Base-by-base conservation (phyloP, 805 yeast genomes). In the Candida mattraensis region DNA sequence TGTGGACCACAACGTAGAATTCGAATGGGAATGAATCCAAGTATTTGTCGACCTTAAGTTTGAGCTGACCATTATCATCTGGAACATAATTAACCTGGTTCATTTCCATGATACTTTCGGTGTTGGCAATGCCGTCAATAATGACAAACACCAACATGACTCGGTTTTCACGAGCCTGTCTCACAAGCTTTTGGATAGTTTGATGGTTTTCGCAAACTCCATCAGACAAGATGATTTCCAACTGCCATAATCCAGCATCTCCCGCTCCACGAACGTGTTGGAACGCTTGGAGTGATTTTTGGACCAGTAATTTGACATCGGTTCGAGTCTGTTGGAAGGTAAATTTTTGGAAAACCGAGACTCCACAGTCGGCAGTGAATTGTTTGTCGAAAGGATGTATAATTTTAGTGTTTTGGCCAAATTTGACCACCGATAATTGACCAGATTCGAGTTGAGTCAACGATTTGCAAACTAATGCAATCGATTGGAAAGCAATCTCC, bases 131-230 rank as follows among this genome's bases (percentile, higher is more conserved):
- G 13, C 97, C 96, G 61, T 93, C 98, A 33, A 94, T 80, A 20
- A 93, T 76, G 16, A 93, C 95, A 66, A 93, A 93, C 24, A 93
- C 98, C 42, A 93, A 69, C 96, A 94, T 88, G 42, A 93, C 83
- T 53, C 81, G 83, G 49, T 87, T 86, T 51, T 93, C 98, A 50
- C 95, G 74, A 2, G 98, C 98, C 47, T 77, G 77, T 51, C 99
- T 80, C 4, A 91, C 97, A 49, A 93, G 70, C 45, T 91, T 72
- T 47, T 84, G 80, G 32, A 93, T 69, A 0, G 83, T 78, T 19
- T 74, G 88, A 59, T 93, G 99, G 59, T 89, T 94, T 61, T 93
- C 99, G 57, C 97, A 88, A 30, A 93, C 87, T 63, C 99, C 99
- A 66, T 93, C 99, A 2, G 96, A 87, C 20, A 93, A 72, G 41